A percentile compares a stretch with the other conserved stretches of the same genome.
These are phyloP conservation scores for Penicillium simplicissimum DNA, from an alignment of 495 filamentous ascomycete species.

Conservation along the genomic window DNA sequence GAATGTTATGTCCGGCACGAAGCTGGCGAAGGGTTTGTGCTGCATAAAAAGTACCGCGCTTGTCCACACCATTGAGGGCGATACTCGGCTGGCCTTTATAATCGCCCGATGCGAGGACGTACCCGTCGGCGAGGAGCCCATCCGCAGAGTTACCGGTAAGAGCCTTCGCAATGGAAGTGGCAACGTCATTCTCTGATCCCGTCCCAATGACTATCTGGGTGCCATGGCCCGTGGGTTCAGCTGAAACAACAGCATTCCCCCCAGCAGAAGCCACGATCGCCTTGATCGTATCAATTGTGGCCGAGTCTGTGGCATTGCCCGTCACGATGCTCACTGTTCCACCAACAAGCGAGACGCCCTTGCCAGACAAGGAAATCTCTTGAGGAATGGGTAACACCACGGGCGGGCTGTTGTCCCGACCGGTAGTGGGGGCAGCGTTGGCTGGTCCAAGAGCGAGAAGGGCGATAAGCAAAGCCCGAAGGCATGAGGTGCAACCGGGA, in stretches of 20 bases:
- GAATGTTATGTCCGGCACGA: slow-evolving; percentile 2
- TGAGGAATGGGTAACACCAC: slow-evolving; percentile 14
- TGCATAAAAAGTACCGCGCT: slow-evolving; percentile 22
- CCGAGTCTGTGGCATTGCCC: slow-evolving; percentile 13
- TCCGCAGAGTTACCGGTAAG: slow-evolving; percentile 16
- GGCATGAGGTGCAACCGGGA: not conserved
- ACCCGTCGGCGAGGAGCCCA: slow-evolving; percentile 16
- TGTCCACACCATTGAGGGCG: slow-evolving; percentile 20
- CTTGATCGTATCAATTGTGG: slow-evolving; percentile 17
- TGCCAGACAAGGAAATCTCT: slow-evolving; percentile 6
- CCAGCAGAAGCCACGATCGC: slow-evolving; percentile 11
- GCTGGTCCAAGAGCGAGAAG: slow-evolving; percentile 8
- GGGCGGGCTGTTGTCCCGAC: not conserved
- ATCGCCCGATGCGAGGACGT: slow-evolving; percentile 14
- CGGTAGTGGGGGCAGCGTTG: slow-evolving; percentile 8
- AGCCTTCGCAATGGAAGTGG: slow-evolving; percentile 6
- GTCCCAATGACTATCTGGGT: slow-evolving; percentile 20
- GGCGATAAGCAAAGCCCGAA: slow-evolving; percentile 13
- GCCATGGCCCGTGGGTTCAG: slow-evolving; percentile 8
- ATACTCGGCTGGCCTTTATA: slow-evolving; percentile 16
- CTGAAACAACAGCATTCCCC: slow-evolving; percentile 7
- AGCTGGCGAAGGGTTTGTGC: slow-evolving; percentile 21
- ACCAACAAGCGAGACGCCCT: not conserved
- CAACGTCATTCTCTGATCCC: slow-evolving; percentile 1
- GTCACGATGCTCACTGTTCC: slow-evolving; percentile 16